These are phyloP conservation scores for Strobilomyces dryophilus DNA, from an alignment of 768 basidiomycete species.

Conservation along the genomic window DNA sequence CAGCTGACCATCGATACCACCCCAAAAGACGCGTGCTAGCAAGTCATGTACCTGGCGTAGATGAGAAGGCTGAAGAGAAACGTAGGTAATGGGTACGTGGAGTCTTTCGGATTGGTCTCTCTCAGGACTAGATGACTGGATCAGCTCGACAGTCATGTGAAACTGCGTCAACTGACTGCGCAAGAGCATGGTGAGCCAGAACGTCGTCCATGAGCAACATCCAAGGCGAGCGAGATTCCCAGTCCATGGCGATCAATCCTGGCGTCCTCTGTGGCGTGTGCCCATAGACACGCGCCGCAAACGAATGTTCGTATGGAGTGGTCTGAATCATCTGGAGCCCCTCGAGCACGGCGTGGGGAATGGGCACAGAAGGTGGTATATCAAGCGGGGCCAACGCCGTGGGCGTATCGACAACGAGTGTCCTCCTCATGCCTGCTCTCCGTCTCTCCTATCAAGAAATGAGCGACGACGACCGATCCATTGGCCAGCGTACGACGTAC, in stretches of 20 bases:
- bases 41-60: constrained; percentile 70
- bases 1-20: constrained; percentile 64
- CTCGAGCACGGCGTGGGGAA: constrained; percentile 38
- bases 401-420: not conserved
- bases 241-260: constrained; percentile 57
- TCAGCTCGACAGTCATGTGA: not conserved
- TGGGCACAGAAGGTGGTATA: constrained; percentile 18
- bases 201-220: constrained; percentile 72
- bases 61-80: constrained; percentile 54
- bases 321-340: constrained; percentile 53
- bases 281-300: constrained; percentile 61
- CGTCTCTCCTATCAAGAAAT: constrained; percentile 17
- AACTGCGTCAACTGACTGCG: constrained; percentile 42
- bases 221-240: constrained; percentile 72
- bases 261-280: constrained; percentile 18
- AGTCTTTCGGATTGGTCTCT: constrained; percentile 41
- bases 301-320: constrained; percentile 64
- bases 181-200: constrained; percentile 54
- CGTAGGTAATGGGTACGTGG: constrained; percentile 58
- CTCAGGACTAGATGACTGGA: constrained; percentile 44
- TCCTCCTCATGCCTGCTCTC: constrained; percentile 10
- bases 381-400: constrained; percentile 27
- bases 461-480: not conserved
- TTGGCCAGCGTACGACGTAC: constrained; percentile 5
- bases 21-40: constrained; percentile 67